Conservation (phyloP, 2,329 filamentous ascomycete genomes). For the Paraconiothyrium sp. region DNA sequence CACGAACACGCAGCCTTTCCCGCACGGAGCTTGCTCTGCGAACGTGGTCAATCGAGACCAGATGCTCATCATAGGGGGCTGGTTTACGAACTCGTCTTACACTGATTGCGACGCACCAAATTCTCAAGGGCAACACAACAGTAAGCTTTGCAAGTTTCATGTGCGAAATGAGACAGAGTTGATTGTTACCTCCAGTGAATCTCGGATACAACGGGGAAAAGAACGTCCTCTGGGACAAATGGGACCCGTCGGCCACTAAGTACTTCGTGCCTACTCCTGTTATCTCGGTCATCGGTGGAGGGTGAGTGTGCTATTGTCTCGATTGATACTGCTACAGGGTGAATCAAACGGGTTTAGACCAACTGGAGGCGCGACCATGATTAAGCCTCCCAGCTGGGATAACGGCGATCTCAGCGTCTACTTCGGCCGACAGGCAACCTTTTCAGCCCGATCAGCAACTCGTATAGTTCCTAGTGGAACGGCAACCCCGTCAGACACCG, state of each 20-base stretch:
- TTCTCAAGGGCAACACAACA: constrained; percentile 65
- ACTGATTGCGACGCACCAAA: constrained; percentile 63
- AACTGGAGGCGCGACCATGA: constrained; percentile 64
- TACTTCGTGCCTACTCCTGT: constrained; percentile 66
- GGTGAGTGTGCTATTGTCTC: constrained; percentile 33
- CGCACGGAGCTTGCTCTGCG: constrained; percentile 65
- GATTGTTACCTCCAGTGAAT: constrained; percentile 50
- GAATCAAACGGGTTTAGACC: constrained; percentile 42
- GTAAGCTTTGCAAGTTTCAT: background rate
- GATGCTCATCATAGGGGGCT: constrained; percentile 71
- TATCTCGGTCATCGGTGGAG: constrained; percentile 56
- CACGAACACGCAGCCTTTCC: constrained; percentile 53
- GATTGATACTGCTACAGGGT: constrained; percentile 20
- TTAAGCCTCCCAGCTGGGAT: constrained; percentile 61
- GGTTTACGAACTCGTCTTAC: constrained; percentile 56
- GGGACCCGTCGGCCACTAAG: constrained; percentile 58
- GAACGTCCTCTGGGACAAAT: constrained; percentile 62
- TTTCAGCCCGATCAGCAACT: constrained; percentile 61
- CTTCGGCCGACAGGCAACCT: constrained; percentile 61
- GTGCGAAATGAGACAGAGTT: background rate
- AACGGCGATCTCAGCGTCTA: constrained; percentile 63
- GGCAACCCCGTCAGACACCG: constrained; percentile 21
- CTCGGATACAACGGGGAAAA: constrained; percentile 61
- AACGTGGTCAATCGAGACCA: constrained; percentile 66
- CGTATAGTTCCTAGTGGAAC: constrained; percentile 51